Percentiles rank a stretch among this genome's conserved stretches.
Evolutionary conservation across 139 green algal species (phyloP).

Genomic region (Astrephomene gubernaculifera): DNA sequence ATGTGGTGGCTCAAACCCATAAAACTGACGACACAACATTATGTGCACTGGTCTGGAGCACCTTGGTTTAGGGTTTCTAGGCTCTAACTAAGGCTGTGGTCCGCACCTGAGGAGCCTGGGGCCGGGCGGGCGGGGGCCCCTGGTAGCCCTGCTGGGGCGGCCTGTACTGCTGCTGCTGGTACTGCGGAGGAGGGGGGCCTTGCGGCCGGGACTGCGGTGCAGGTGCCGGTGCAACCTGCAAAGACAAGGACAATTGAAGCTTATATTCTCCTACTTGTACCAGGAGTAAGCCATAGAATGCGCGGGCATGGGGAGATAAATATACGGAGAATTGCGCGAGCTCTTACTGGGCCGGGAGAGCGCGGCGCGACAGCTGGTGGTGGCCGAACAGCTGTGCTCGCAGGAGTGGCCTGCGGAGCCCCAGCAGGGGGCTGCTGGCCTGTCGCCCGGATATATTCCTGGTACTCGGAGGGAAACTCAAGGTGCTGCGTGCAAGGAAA

Average conservation of each 20-base stretch:
- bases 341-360: background rate
- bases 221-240: background rate
- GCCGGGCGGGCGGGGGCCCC: background rate
- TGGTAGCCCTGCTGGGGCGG: background rate
- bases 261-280: too few species aligned
- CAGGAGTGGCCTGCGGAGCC: background rate
- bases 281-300: too few species aligned
- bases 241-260: background rate
- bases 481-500: conserved; percentile 47
- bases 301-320: too few species aligned
- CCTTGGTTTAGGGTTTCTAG: too few species aligned
- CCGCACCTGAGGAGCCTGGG: background rate
- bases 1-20: too few species aligned
- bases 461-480: conserved; percentile 57
- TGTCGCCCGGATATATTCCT: conserved; percentile 27
- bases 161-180: background rate
- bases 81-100: too few species aligned
- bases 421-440: background rate
- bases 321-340: too few species aligned
- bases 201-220: background rate
- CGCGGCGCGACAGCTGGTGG: background rate
- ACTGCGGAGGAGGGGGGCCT: background rate
- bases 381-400: background rate
- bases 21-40: too few species aligned
- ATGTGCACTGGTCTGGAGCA: too few species aligned